Percentiles rank a stretch among this genome's conserved stretches.
Conservation (phyloP, 305 asterid species). For the Lippia alba region DNA sequence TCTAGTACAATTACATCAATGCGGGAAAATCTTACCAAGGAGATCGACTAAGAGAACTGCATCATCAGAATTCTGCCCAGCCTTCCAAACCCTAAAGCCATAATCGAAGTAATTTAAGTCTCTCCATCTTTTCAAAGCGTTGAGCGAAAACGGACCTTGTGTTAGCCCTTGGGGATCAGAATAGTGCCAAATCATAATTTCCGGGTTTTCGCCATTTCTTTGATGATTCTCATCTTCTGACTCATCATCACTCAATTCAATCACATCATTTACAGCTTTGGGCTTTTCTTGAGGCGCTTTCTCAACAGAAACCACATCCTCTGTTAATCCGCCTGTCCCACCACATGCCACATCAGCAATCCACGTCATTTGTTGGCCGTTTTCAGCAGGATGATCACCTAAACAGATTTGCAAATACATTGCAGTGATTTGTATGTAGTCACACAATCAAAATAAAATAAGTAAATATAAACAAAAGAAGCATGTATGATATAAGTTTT, state of each 20-base stretch:
- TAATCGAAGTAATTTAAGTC: constrained; percentile 61
- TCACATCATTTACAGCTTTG: constrained; percentile 33
- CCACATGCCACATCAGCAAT: background rate
- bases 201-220: constrained; percentile 19
- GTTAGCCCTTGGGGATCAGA: constrained; percentile 59
- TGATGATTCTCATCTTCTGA: constrained; percentile 13
- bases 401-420: constrained; percentile 15
- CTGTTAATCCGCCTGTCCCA: constrained; percentile 9
- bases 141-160: constrained; percentile 77
- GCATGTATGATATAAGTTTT: too few species aligned
- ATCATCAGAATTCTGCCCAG: constrained; percentile 41
- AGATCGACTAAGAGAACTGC: constrained; percentile 56
- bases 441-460: too few species aligned
- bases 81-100: constrained; percentile 65
- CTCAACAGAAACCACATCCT: constrained; percentile 24
- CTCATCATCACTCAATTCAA: constrained; percentile 59
- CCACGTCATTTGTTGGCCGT: constrained; percentile 18
- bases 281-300: constrained; percentile 15
- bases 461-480: background rate
- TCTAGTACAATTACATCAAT: constrained; percentile 4
- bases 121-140: constrained; percentile 54
- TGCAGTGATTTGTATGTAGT: too few species aligned
- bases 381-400: constrained; percentile 35
- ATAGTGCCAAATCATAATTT: constrained; percentile 58
- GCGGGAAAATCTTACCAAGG: constrained; percentile 42